A percentile compares a stretch with the other conserved stretches of the same genome.
phyloP scores from a whole-genome alignment of 2,329 filamentous ascomycete genomes.

The Lachnellula cervina region DNA sequence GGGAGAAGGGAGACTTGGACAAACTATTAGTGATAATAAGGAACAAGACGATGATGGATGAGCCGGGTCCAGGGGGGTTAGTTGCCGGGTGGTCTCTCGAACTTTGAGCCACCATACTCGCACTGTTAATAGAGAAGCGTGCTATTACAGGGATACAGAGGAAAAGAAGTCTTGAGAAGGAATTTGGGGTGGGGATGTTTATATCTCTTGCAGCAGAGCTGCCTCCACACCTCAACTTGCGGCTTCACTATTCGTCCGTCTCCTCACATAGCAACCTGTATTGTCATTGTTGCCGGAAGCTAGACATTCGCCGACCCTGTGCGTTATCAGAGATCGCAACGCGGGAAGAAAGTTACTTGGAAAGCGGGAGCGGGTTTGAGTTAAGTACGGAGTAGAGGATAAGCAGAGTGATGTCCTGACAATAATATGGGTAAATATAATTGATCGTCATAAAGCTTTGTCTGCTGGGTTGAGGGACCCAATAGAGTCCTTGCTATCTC shows the following conservation, averaged over 20 bases:
- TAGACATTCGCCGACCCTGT: not conserved
- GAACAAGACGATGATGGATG: too few relatives aligned
- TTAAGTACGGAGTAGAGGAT: conserved; percentile 6
- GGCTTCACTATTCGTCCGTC: not conserved
- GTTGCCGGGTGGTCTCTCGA: not conserved
- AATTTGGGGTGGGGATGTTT: not conserved
- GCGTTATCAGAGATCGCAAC: not conserved
- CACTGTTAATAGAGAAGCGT: not conserved
- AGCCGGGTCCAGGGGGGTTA: not conserved
- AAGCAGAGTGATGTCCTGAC: conserved; percentile 2
- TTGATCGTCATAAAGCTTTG: not conserved
- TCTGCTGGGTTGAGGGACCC: not conserved
- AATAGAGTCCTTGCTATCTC: not conserved
- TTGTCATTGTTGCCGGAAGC: not conserved
- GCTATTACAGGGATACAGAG: not conserved
- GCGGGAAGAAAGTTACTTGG: conserved; percentile 4
- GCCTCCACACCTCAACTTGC: not conserved
- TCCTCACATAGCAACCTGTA: conserved; percentile 4
- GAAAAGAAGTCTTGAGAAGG: not conserved
- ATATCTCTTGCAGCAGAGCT: not conserved
- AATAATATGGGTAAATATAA: conserved; percentile 18
- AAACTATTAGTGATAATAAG: too few relatives aligned
- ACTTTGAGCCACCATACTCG: not conserved
- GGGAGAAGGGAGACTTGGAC: not conserved
- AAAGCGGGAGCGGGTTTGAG: conserved; percentile 11